Evolutionary conservation across 2,329 filamentous ascomycete genomes (phyloP).

Genomic region (Diatrype stigma): DNA sequence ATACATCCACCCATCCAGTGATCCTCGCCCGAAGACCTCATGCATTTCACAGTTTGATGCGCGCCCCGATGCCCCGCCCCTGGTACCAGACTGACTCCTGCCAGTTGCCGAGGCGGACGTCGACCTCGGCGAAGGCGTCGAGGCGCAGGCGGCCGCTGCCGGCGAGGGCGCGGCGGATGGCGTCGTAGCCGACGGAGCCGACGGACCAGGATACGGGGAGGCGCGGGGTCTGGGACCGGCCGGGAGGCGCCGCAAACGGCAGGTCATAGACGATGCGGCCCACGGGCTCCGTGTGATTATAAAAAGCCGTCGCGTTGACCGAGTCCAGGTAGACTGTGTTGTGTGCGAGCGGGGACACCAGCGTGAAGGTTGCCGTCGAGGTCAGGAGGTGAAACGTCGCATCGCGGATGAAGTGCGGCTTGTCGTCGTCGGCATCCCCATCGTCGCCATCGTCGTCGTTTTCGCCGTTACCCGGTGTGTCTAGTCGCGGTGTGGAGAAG

Average conservation of each 20-base stretch:
- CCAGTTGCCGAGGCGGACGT: conserved; percentile 72
- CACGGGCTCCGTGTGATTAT: conserved; percentile 73
- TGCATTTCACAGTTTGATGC: conserved; percentile 47
- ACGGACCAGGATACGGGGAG: conserved; percentile 80
- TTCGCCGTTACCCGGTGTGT: conserved; percentile 49
- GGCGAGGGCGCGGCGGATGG: conserved; percentile 73
- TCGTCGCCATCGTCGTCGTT: conserved; percentile 36
- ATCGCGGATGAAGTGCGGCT: conserved; percentile 72
- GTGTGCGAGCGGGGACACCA: conserved; percentile 71
- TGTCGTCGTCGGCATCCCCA: conserved; percentile 36
- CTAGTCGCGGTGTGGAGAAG: conserved; percentile 65
- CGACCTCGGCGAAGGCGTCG: conserved; percentile 72
- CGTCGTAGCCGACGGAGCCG: conserved; percentile 76
- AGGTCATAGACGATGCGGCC: conserved; percentile 72
- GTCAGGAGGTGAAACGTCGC: conserved; percentile 84
- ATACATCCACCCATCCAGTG: no score
- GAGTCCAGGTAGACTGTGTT: conserved; percentile 73
- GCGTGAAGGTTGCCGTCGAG: conserved; percentile 78
- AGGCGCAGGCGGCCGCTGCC: conserved; percentile 72
- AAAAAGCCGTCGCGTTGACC: conserved; percentile 80
- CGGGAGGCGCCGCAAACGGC: conserved; percentile 74
- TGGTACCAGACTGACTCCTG: conserved; percentile 66
- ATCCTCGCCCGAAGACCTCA: no score
- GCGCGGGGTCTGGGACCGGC: conserved; percentile 65
- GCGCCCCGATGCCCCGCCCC: conserved; percentile 67